Percentiles rank a stretch among this genome's conserved stretches.
Conservation (phyloP, 208 protist genomes). For the Leishmania mexicana region DNA sequence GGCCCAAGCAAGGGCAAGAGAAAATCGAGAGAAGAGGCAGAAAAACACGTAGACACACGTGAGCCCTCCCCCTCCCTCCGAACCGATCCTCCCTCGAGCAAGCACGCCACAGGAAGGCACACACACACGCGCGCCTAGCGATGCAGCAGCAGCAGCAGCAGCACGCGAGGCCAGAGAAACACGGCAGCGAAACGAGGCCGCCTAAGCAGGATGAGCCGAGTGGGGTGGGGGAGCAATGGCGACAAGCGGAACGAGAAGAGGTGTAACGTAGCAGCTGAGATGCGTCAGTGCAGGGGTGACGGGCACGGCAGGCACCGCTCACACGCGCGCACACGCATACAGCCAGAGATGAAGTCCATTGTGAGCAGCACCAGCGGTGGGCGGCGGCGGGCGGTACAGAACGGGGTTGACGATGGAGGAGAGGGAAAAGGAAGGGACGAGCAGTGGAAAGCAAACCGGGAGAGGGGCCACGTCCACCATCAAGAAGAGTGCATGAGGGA, state of each 20-base stretch:
- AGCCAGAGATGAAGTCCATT: not conserved
- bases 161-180: not conserved
- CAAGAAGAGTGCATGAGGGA: not conserved
- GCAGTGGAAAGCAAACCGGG: not conserved
- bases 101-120: not conserved
- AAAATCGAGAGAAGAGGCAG: not conserved
- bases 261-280: not conserved
- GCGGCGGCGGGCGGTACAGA: too few relatives aligned
- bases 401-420: not conserved
- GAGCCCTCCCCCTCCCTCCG: not conserved
- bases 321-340: not conserved
- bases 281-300: not conserved
- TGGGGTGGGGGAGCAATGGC: not conserved
- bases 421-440: not conserved
- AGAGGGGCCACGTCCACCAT: not conserved
- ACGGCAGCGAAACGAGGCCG: not conserved
- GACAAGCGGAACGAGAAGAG: not conserved
- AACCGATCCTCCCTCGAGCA: too few relatives aligned
- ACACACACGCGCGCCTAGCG: not conserved
- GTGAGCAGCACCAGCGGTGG: not conserved
- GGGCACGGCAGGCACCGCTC: not conserved
- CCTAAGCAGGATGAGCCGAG: not conserved
- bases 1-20: not conserved
- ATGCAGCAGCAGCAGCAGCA: not conserved
- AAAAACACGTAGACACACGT: not conserved